Evolutionary conservation across 2,329 filamentous ascomycete genomes (phyloP).

Genomic region (Mariannaea sp.): DNA sequence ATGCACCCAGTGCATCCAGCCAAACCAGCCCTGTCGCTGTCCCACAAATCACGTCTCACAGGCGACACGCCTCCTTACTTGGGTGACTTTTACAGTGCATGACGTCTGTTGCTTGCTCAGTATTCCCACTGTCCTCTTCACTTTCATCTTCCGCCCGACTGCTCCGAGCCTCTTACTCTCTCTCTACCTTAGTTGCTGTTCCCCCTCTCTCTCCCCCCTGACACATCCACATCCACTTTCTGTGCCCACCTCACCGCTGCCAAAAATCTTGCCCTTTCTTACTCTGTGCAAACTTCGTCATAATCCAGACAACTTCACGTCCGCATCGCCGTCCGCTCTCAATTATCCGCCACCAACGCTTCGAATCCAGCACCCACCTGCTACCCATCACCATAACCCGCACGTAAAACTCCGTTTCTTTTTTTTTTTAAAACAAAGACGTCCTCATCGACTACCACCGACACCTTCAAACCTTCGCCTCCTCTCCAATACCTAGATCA

Average conservation of each 20-base stretch:
- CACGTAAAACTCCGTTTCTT: too few relatives aligned
- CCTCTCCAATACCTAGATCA: constrained; percentile 3
- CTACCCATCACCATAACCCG: too few relatives aligned
- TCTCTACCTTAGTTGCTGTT: not conserved
- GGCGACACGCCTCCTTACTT: too few relatives aligned
- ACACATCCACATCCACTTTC: constrained; percentile 14
- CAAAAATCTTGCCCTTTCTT: constrained; percentile 8
- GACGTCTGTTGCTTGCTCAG: not conserved
- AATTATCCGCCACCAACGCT: not conserved
- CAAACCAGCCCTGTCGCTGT: constrained; percentile 8
- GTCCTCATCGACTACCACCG: not conserved
- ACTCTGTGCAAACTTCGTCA: not conserved
- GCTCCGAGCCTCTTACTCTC: constrained; percentile 12
- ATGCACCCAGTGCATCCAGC: too few relatives aligned
- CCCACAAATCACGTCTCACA: not conserved
- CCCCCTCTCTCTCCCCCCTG: constrained; percentile 3
- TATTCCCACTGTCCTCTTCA: constrained; percentile 8
- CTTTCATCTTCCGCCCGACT: constrained; percentile 5
- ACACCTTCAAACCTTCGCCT: constrained; percentile 13
- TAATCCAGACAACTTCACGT: constrained; percentile 8
- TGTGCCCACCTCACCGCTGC: constrained; percentile 23
- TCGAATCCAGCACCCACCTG: too few relatives aligned
- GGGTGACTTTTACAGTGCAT: too few relatives aligned
- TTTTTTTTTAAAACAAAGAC: not conserved
- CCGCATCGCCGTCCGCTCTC: constrained; percentile 2